Percentiles rank a stretch among this genome's conserved stretches.
phyloP scores from a whole-genome alignment of 805 yeast species.

The Yarrowia bubula region DNA sequence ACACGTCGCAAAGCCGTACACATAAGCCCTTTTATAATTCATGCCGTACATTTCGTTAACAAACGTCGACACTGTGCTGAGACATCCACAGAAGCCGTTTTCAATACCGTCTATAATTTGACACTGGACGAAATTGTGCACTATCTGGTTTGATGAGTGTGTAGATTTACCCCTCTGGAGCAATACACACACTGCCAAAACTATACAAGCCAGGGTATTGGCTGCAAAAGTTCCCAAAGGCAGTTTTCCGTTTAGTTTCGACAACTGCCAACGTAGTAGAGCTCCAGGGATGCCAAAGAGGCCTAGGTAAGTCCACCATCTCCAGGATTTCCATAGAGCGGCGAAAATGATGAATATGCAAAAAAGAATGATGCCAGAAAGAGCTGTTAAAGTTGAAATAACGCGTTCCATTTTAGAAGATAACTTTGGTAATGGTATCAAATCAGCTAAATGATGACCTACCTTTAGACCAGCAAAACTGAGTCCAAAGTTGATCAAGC shows the following conservation, averaged over 20 bases:
- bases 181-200: neutral
- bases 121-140: neutral
- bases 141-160: neutral
- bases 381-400: neutral
- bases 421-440: neutral
- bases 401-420: neutral
- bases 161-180: neutral
- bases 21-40: slow-evolving; percentile 15
- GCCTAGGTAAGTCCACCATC: slow-evolving; percentile 14
- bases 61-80: slow-evolving; percentile 12
- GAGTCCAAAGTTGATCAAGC: slow-evolving; percentile 3
- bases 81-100: slow-evolving; percentile 21
- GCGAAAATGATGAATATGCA: slow-evolving; percentile 19
- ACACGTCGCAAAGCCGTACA: neutral
- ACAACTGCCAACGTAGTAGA: neutral
- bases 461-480: slow-evolving; percentile 3
- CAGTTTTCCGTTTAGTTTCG: neutral
- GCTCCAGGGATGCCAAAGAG: slow-evolving; percentile 24
- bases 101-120: slow-evolving; percentile 7
- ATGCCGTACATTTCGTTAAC: slow-evolving; percentile 24
- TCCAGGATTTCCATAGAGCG: slow-evolving; percentile 17
- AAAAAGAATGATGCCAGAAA: neutral
- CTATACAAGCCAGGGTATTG: slow-evolving; percentile 3
- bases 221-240: slow-evolving; percentile 13
- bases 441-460: slow-evolving; percentile 8